A percentile compares a stretch with the other conserved stretches of the same genome.
phyloP scores from a whole-genome alignment of 345 rosid species.

The Arabis alpina region DNA sequence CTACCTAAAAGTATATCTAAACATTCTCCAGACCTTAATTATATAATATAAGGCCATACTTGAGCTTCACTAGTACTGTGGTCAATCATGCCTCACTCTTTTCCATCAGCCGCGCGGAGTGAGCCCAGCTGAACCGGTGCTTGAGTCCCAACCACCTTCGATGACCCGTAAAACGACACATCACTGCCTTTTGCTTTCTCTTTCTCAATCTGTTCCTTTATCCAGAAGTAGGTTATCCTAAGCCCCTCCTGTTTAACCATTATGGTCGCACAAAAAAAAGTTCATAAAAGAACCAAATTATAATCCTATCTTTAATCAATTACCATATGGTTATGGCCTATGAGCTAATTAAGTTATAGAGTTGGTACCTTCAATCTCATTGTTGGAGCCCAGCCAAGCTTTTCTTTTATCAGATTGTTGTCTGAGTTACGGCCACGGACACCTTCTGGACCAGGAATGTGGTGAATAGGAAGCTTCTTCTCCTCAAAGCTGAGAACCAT shows the following conservation, averaged over 20 bases:
- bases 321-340: too few species aligned
- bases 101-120: conserved; percentile 87
- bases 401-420: conserved; percentile 94
- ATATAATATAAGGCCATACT: conserved; percentile 22
- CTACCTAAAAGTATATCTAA: conserved; percentile 18
- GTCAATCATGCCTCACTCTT: conserved; percentile 55
- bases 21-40: conserved; percentile 18
- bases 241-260: conserved; percentile 72
- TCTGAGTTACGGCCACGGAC: conserved; percentile 99
- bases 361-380: conserved; percentile 85
- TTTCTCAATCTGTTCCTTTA: conserved; percentile 92
- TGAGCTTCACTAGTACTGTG: conserved; percentile 23
- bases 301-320: too few species aligned
- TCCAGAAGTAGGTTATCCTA: conserved; percentile 94
- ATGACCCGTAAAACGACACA: conserved; percentile 77
- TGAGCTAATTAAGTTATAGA: neutral
- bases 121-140: conserved; percentile 97
- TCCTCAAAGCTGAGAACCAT: conserved; percentile 89
- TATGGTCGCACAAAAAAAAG: conserved; percentile 6
- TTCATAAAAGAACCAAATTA: neutral
- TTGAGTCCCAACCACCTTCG: conserved; percentile 98
- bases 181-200: conserved; percentile 85
- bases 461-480: conserved; percentile 89
- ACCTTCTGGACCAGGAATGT: conserved; percentile 99
- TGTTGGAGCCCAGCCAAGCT: conserved; percentile 98